Evolutionary conservation across 1,284 basidiomycete genomes (phyloP).

Genomic region (Trichosporon faecale): DNA sequence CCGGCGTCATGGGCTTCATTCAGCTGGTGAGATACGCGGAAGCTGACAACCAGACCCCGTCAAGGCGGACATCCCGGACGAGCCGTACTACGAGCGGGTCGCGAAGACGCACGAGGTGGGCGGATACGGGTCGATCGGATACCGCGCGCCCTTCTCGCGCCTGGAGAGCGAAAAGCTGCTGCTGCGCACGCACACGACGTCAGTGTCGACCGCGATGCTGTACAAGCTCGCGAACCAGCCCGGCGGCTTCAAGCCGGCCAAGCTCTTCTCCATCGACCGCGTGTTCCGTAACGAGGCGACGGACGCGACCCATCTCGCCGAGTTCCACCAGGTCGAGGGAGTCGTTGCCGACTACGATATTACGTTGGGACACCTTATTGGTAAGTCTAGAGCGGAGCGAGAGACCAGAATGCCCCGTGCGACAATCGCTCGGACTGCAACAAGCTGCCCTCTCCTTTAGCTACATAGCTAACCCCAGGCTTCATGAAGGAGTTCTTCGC

Average conservation of each 20-base stretch:
- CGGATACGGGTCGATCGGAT: constrained; percentile 92
- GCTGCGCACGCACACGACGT: constrained; percentile 95
- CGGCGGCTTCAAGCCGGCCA: constrained; percentile 88
- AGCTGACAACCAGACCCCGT: constrained; percentile 65
- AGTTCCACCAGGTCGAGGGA: constrained; percentile 99
- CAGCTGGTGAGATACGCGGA: no score
- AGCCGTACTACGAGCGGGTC: constrained; percentile 87
- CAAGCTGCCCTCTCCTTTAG: no score
- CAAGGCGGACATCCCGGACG: constrained; percentile 70
- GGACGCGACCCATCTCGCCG: constrained; percentile 98
- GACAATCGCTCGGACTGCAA: no score
- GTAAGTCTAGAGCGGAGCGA: constrained; percentile 53
- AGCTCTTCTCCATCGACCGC: constrained; percentile 96
- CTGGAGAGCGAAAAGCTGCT: constrained; percentile 89
- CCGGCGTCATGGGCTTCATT: background rate
- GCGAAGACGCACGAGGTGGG: constrained; percentile 83
- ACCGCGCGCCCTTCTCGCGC: constrained; percentile 93
- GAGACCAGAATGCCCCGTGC: no score
- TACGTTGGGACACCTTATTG: constrained; percentile 95
- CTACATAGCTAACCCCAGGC: constrained; percentile 55
- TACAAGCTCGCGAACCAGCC: constrained; percentile 77
- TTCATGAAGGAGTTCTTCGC: constrained; percentile 98
- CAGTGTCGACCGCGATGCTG: constrained; percentile 90
- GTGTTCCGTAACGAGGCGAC: constrained; percentile 99
- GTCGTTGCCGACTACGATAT: constrained; percentile 93